These are phyloP conservation scores for Cyclocybe cylindracea DNA, from an alignment of 768 basidiomycete species.

Conservation along the genomic window DNA sequence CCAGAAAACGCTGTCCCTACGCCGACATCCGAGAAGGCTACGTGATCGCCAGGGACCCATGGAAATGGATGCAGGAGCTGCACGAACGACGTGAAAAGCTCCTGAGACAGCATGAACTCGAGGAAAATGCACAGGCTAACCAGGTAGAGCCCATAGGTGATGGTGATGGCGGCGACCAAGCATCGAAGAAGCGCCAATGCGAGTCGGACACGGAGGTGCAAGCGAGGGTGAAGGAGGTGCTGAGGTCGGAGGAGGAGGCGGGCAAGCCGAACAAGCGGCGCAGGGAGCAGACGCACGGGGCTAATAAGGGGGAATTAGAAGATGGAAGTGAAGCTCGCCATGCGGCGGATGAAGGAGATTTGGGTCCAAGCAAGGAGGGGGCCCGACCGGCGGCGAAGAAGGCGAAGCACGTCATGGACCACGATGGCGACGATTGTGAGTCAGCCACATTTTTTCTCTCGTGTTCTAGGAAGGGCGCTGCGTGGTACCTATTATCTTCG, in stretches of 20 bases:
- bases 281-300: conserved; percentile 26
- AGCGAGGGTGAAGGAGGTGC: conserved; percentile 22
- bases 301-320: conserved; percentile 48
- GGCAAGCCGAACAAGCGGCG: conserved; percentile 20
- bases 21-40: conserved; percentile 79
- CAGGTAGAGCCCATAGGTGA: conserved; percentile 60
- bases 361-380: conserved; percentile 50
- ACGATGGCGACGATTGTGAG: conserved; percentile 65
- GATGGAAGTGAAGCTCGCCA: conserved; percentile 57
- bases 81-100: conserved; percentile 31
- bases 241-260: conserved; percentile 37
- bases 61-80: conserved; percentile 42
- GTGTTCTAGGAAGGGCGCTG: neutral
- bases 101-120: conserved; percentile 41
- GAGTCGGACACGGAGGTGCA: conserved; percentile 48
- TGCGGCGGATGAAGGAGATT: conserved; percentile 48
- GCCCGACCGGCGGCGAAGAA: conserved; percentile 70
- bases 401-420: conserved; percentile 58
- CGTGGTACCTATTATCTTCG: neutral
- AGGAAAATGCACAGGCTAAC: conserved; percentile 65
- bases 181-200: conserved; percentile 56
- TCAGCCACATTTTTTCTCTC: conserved; percentile 4
- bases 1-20: conserved; percentile 54
- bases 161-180: conserved; percentile 30
- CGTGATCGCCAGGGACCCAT: conserved; percentile 65